These are phyloP conservation scores for Grigorovia jiainica DNA, from an alignment of 805 yeast genomes.

Conservation along the genomic window DNA sequence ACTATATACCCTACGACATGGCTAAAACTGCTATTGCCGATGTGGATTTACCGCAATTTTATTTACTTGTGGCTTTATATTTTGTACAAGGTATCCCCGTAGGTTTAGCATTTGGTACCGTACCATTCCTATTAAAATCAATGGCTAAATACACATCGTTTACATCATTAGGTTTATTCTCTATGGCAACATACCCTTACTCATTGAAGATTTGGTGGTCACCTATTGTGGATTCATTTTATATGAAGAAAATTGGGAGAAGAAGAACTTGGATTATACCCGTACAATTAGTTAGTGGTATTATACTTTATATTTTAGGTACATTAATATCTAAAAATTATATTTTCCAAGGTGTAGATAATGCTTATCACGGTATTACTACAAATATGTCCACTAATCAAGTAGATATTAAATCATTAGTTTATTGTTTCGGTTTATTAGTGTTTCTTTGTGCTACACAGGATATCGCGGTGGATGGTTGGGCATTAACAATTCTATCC, in stretches of 20 bases:
- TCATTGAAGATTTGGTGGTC: slow-evolving; percentile 90
- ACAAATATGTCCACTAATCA: slow-evolving; percentile 6
- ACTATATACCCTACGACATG: background rate
- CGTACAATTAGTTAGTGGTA: slow-evolving; percentile 71
- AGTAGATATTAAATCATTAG: slow-evolving; percentile 34
- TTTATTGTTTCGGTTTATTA: slow-evolving; percentile 62
- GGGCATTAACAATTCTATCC: slow-evolving; percentile 88
- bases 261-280: slow-evolving; percentile 93
- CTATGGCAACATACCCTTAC: slow-evolving; percentile 91
- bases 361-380: slow-evolving; percentile 14
- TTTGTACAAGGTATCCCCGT: slow-evolving; percentile 94
- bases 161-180: slow-evolving; percentile 83
- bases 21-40: background rate
- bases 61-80: slow-evolving; percentile 63
- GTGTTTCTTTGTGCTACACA: slow-evolving; percentile 93
- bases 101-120: slow-evolving; percentile 88
- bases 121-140: slow-evolving; percentile 82
- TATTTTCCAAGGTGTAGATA: slow-evolving; percentile 34
- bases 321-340: slow-evolving; percentile 33
- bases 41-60: slow-evolving; percentile 64
- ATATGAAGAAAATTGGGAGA: slow-evolving; percentile 58
- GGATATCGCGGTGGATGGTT: slow-evolving; percentile 97
- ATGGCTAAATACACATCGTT: slow-evolving; percentile 52
- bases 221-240: slow-evolving; percentile 88
- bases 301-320: slow-evolving; percentile 61